Percentiles rank a stretch among this genome's conserved stretches.
Evolutionary conservation across 2,329 filamentous ascomycete species (phyloP).

Genomic region (Diaporthe australafricana): DNA sequence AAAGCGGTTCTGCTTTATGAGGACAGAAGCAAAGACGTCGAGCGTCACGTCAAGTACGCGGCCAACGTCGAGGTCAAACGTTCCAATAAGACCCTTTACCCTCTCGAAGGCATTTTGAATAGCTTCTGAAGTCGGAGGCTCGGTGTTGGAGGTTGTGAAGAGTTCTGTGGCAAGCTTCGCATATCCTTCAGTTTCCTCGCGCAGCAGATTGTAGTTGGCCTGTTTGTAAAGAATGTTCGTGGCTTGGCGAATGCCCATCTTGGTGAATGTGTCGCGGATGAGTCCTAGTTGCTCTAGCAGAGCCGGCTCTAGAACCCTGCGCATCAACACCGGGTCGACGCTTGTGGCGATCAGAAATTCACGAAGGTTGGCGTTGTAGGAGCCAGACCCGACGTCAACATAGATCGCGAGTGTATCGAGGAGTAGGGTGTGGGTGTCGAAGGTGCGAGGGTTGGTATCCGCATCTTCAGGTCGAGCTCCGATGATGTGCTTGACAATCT

Average conservation of each 20-base stretch:
- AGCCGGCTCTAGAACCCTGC: conserved; percentile 83
- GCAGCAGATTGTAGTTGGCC: conserved; percentile 94
- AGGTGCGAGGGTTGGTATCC: conserved; percentile 60
- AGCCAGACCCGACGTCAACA: conserved; percentile 73
- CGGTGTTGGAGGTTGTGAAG: conserved; percentile 85
- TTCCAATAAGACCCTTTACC: conserved; percentile 94
- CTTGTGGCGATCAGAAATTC: conserved; percentile 78
- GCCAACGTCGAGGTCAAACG: conserved; percentile 96
- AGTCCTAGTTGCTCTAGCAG: conserved; percentile 82
- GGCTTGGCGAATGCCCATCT: conserved; percentile 86
- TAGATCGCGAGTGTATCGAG: conserved; percentile 86
- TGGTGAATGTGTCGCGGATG: conserved; percentile 85
- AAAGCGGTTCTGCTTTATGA: conserved; percentile 93
- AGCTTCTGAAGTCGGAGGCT: conserved; percentile 78
- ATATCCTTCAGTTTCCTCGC: conserved; percentile 97
- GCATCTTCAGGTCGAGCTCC: conserved; percentile 64
- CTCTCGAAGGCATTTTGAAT: conserved; percentile 90
- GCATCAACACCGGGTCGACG: conserved; percentile 79
- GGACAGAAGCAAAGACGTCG: conserved; percentile 92
- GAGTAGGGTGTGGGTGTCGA: conserved; percentile 78
- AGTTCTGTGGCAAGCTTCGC: conserved; percentile 96
- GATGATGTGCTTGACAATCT: conserved; percentile 79
- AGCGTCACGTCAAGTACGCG: conserved; percentile 93
- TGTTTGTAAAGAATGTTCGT: conserved; percentile 95
- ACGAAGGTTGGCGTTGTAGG: conserved; percentile 65